Conservation (phyloP, 768 basidiomycete species). For the Kwoniella heveanensis region DNA sequence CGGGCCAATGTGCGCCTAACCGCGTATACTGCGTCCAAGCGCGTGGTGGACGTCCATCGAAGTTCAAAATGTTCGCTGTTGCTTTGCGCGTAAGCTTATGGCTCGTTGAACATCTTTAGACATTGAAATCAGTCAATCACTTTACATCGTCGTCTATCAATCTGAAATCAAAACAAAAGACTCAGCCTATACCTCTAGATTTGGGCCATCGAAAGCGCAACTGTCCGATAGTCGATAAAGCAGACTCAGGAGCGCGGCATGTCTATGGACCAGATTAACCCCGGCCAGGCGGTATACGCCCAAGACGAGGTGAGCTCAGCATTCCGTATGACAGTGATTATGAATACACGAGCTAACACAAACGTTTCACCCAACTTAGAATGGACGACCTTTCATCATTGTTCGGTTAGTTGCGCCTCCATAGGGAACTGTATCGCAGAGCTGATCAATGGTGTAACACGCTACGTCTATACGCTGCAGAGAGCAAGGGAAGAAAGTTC, state of each 20-base stretch:
- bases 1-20: no score
- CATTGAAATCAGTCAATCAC: neutral
- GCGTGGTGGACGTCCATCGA: neutral
- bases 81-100: neutral
- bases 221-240: neutral
- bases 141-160: neutral
- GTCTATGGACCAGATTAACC: slow-evolving; percentile 53
- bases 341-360: neutral
- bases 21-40: neutral
- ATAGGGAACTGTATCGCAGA: no score
- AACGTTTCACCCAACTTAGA: slow-evolving; percentile 59
- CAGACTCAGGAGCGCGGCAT: slow-evolving; percentile 17
- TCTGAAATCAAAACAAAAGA: no score
- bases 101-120: neutral
- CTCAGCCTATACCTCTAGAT: no score
- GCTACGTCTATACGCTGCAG: slow-evolving; percentile 54
- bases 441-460: slow-evolving; percentile 10
- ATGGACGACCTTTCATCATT: slow-evolving; percentile 96
- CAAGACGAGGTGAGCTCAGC: slow-evolving; percentile 54
- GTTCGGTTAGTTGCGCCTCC: slow-evolving; percentile 64
- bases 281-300: slow-evolving; percentile 57
- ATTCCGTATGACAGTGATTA: no score
- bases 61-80: neutral
- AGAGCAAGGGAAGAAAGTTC: slow-evolving; percentile 88
- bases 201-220: no score